Base-by-base conservation (phyloP, 257 asterid genomes). In the Nyctanthes arbortristis region DNA sequence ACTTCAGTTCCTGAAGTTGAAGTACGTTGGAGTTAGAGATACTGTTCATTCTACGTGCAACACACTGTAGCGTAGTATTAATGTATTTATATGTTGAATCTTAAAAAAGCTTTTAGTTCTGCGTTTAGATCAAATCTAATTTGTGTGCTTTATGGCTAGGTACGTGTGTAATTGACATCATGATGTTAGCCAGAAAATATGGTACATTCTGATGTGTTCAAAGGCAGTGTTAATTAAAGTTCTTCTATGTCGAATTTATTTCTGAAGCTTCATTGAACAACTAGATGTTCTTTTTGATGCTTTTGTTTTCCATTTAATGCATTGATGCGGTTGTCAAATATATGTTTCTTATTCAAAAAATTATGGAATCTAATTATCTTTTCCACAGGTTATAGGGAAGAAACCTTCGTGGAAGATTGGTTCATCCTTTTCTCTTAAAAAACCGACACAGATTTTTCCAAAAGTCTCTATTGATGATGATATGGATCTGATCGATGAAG, bases 401-500 rank as follows among this genome's bases (percentile, higher is more conserved):
- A 94, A 89, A 78, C 85, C 97, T 49, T 86, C 95, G 47, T 94
- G 99, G 99, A 86, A 87, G 77, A 75, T 81, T 78, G 97, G 99
- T 76, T 91, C 99, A 32, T 88, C 96, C 31, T 91, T 94, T 75
- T 81, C 97, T 25, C 47, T 91, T 22, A 91, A 88, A 74, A 94
- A 88, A 69, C 52, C 73, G 24, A 29, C 77, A 5, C 74, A 75
- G 68, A 79, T 57, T 58, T 80, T 93, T 45, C 97, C 96, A 9
- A 80, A 77, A 75, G 79, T 94, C 66, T 92, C 80, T 76, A 82
- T 94, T 14, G 86, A 85, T 69, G 97, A 89, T 76, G 99, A 93
- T 79, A 68, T 74, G 67, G 97, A 91, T 75, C 79, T 94, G 77
- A 94, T 94, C 68, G 97, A 91, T 75, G 99, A 91, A 81, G 99